Conservation (phyloP, 495 filamentous ascomycete genomes). For the Xylaria flabelliformis region DNA sequence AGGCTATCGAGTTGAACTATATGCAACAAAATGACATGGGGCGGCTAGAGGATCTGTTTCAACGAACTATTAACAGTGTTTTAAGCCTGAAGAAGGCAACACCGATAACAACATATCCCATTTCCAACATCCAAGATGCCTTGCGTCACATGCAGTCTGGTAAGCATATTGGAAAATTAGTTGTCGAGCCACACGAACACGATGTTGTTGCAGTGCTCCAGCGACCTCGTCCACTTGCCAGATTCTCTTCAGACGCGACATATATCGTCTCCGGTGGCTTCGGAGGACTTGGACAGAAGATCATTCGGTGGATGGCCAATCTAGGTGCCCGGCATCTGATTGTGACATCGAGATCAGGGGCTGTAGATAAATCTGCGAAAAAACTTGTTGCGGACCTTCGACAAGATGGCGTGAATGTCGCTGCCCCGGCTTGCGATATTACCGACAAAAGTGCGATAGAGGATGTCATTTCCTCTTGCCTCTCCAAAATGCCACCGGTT, state of each 20-base stretch:
- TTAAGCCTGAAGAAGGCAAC: background rate
- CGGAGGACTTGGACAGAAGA: conserved; percentile 44
- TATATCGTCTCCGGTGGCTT: conserved; percentile 50
- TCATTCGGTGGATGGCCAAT: conserved; percentile 49
- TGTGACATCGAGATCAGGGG: conserved; percentile 37
- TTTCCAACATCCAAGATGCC: conserved; percentile 2
- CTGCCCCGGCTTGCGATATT: background rate
- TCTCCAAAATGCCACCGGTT: background rate
- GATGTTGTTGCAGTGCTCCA: background rate
- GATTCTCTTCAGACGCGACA: conserved; percentile 11
- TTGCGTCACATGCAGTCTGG: conserved; percentile 31
- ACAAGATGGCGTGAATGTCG: background rate
- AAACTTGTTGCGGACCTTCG: background rate
- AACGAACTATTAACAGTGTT: background rate
- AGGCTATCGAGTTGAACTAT: background rate
- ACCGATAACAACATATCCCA: background rate
- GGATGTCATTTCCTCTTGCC: background rate
- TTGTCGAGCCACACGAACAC: conserved; percentile 14
- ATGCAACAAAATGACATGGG: background rate
- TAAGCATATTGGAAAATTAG: conserved; percentile 12
- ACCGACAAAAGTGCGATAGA: background rate
- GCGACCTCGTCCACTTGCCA: background rate
- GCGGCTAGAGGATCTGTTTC: background rate
- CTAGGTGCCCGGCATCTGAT: conserved; percentile 44
- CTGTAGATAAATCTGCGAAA: background rate